Percentiles rank a stretch among this genome's conserved stretches.
Conservation (phyloP, 139 green algal genomes). For the Nannochloris sp. region DNA sequence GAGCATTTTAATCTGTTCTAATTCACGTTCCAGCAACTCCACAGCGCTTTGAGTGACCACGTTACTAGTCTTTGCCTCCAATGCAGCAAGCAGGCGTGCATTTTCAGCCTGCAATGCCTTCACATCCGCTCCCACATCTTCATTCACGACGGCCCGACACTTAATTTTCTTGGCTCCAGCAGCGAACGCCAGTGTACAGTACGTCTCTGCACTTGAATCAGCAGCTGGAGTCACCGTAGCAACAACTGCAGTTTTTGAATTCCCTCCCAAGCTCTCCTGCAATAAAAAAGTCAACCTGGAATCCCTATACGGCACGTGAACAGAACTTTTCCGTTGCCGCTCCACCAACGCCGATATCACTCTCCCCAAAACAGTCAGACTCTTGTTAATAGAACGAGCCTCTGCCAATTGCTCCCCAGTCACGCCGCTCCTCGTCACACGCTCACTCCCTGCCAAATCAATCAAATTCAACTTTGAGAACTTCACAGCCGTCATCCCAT, state of each 20-base stretch:
- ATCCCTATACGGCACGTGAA: slow-evolving; percentile 93
- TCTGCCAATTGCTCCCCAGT: slow-evolving; percentile 83
- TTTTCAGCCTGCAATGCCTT: slow-evolving; percentile 53
- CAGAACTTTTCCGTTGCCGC: slow-evolving; percentile 29
- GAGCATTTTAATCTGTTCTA: slow-evolving; percentile 7
- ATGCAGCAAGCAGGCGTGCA: slow-evolving; percentile 27
- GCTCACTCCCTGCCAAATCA: slow-evolving; percentile 91
- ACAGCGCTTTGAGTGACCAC: background rate
- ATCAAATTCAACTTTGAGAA: slow-evolving; percentile 86
- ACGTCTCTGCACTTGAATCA: slow-evolving; percentile 60
- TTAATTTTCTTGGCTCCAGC: slow-evolving; percentile 80
- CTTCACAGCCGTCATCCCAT: slow-evolving; percentile 36
- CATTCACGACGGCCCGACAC: slow-evolving; percentile 60
- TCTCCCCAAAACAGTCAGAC: slow-evolving; percentile 74
- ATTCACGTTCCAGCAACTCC: slow-evolving; percentile 9
- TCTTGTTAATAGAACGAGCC: slow-evolving; percentile 93
- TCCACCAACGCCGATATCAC: slow-evolving; percentile 85
- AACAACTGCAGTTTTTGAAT: slow-evolving; percentile 88
- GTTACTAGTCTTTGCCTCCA: slow-evolving; percentile 3
- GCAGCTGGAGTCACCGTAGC: slow-evolving; percentile 73
- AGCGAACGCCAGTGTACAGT: slow-evolving; percentile 83
- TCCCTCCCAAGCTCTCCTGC: slow-evolving; percentile 89
- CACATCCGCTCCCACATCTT: slow-evolving; percentile 52
- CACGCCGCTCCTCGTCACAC: slow-evolving; percentile 53
- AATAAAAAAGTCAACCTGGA: slow-evolving; percentile 94